A percentile compares a stretch with the other conserved stretches of the same genome.
phyloP scores from a whole-genome alignment of 2,329 filamentous ascomycete species.

The Colletotrichum liaoningense region DNA sequence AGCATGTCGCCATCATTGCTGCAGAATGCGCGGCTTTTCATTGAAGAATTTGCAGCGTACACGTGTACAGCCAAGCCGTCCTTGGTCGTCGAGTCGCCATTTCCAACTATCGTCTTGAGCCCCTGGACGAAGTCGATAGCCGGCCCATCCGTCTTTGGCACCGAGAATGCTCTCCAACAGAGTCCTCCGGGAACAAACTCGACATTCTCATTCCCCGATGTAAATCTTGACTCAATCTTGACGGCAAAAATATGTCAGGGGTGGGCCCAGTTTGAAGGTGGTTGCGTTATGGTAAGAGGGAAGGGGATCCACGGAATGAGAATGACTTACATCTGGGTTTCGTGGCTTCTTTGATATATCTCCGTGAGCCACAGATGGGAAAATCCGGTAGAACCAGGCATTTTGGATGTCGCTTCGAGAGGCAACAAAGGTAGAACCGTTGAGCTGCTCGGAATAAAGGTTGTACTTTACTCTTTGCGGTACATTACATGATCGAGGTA shows the following conservation, averaged over 20 bases:
- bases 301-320: not conserved
- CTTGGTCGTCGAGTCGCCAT: conserved; percentile 60
- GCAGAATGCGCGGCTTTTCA: conserved; percentile 57
- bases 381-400: conserved; percentile 46
- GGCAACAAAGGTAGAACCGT: conserved; percentile 51
- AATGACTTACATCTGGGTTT: conserved; percentile 30
- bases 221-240: conserved; percentile 47
- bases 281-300: conserved; percentile 3
- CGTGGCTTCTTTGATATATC: conserved; percentile 21
- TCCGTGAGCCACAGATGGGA: conserved; percentile 42
- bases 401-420: conserved; percentile 33
- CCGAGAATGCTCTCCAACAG: conserved; percentile 52
- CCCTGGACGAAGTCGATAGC: conserved; percentile 58
- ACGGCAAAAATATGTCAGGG: not conserved
- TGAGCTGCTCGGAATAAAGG: conserved; percentile 60
- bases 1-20: conserved; percentile 74
- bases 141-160: conserved; percentile 27
- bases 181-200: conserved; percentile 52
- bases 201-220: conserved; percentile 52
- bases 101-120: conserved; percentile 60
- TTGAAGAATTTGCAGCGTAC: conserved; percentile 58
- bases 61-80: conserved; percentile 62
- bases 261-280: not conserved
- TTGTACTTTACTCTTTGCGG: conserved; percentile 56
- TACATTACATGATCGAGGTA: conserved; percentile 45